Conservation (phyloP, 805 yeast species). For the Cyberlindnera maclurae region DNA sequence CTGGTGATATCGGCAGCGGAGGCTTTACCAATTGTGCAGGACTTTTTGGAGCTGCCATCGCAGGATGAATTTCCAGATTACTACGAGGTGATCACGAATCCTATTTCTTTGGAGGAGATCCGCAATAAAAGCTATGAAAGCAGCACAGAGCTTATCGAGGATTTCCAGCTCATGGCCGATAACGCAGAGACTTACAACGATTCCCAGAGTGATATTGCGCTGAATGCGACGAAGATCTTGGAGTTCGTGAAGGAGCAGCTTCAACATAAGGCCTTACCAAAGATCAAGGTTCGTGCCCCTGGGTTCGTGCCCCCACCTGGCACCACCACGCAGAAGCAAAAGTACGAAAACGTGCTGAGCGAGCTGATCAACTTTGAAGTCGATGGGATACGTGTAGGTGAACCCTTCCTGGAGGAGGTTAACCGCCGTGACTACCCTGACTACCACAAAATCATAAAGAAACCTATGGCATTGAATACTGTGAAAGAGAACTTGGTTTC, state of each 20-base stretch:
- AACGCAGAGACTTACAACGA: conserved; percentile 75
- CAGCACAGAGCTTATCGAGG: conserved; percentile 41
- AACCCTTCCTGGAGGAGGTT: conserved; percentile 72
- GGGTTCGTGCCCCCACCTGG: not conserved
- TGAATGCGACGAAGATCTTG: conserved; percentile 51
- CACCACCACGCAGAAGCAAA: conserved; percentile 12
- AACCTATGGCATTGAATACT: conserved; percentile 66
- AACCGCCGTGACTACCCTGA: conserved; percentile 69
- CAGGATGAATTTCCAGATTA: conserved; percentile 76
- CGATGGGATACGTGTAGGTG: conserved; percentile 38
- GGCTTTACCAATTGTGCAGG: conserved; percentile 28
- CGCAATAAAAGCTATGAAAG: conserved; percentile 35
- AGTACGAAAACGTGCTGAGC: conserved; percentile 12
- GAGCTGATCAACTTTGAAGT: conserved; percentile 20
- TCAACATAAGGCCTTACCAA: conserved; percentile 25
- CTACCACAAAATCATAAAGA: conserved; percentile 62
- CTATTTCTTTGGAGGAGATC: conserved; percentile 67
- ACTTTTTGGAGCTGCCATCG: conserved; percentile 68
- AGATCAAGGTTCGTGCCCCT: conserved; percentile 13
- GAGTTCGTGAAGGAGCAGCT: conserved; percentile 55
- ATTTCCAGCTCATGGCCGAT: conserved; percentile 56
- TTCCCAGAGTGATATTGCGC: conserved; percentile 55
- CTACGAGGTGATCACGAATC: conserved; percentile 56
- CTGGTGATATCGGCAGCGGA: conserved; percentile 16
- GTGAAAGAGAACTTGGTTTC: conserved; percentile 46